Conservation (phyloP, 2,329 filamentous ascomycete genomes). For the Huntiella abstrusa region DNA sequence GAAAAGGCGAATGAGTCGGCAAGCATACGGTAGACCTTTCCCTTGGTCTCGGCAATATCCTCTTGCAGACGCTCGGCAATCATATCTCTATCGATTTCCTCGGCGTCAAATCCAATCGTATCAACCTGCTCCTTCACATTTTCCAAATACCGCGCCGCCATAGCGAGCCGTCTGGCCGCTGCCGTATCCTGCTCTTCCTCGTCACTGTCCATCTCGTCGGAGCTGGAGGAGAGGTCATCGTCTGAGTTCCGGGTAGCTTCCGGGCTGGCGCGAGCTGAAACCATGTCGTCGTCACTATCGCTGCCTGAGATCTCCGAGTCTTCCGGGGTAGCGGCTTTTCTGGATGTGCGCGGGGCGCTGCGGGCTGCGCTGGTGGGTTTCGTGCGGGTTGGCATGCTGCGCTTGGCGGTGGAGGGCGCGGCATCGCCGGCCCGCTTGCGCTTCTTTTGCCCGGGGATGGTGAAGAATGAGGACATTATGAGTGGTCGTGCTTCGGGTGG, state of each 20-base stretch:
- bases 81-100: slow-evolving; percentile 78
- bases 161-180: slow-evolving; percentile 64
- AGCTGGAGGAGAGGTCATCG: slow-evolving; percentile 28
- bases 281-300: slow-evolving; percentile 40
- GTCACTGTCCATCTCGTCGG: slow-evolving; percentile 26
- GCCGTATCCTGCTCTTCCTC: slow-evolving; percentile 75
- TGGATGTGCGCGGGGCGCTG: slow-evolving; percentile 1
- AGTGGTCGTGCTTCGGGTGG: too few species aligned
- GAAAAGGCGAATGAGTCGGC: slow-evolving; percentile 53
- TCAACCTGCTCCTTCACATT: slow-evolving; percentile 72
- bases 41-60: slow-evolving; percentile 82
- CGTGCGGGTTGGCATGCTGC: slow-evolving; percentile 7
- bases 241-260: slow-evolving; percentile 19
- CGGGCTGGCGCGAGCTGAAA: neutral
- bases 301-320: slow-evolving; percentile 77
- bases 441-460: slow-evolving; percentile 73
- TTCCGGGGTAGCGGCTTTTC: slow-evolving; percentile 18
- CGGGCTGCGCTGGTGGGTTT: neutral
- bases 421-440: slow-evolving; percentile 50
- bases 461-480: slow-evolving; percentile 89
- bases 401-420: slow-evolving; percentile 19
- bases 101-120: slow-evolving; percentile 68
- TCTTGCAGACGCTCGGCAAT: slow-evolving; percentile 81
- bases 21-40: slow-evolving; percentile 68
- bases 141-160: slow-evolving; percentile 84